Evolutionary conservation across 2,329 filamentous ascomycete genomes (phyloP).

Genomic region (Venturia aucupariae): DNA sequence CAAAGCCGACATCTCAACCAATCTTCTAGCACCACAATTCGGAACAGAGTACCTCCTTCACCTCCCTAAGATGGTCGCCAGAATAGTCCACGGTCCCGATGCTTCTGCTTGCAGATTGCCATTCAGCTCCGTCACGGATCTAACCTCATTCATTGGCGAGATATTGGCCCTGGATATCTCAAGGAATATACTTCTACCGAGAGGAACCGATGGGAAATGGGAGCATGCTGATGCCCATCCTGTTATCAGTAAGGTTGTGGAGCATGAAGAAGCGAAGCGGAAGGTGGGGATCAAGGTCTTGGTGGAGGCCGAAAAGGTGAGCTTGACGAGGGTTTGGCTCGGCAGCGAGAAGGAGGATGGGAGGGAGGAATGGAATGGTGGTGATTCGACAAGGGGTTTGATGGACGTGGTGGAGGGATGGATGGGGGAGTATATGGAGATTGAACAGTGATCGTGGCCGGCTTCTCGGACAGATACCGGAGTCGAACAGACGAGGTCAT

Average conservation of each 20-base stretch:
- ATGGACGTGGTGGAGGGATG: conserved; percentile 22
- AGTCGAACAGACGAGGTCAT: too few relatives aligned
- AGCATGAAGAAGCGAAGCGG: conserved; percentile 14
- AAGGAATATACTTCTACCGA: conserved; percentile 23
- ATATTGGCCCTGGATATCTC: conserved; percentile 25
- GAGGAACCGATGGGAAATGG: conserved; percentile 18
- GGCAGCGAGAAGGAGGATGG: conserved; percentile 16
- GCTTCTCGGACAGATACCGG: too few relatives aligned
- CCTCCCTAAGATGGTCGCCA: conserved; percentile 4
- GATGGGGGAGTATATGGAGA: conserved; percentile 3
- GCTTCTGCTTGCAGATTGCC: not conserved
- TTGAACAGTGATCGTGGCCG: not conserved
- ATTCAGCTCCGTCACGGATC: conserved; percentile 23
- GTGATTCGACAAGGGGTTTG: conserved; percentile 16
- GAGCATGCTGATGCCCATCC: conserved; percentile 17
- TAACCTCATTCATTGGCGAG: conserved; percentile 26
- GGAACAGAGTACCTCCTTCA: conserved; percentile 12
- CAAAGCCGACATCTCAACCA: not conserved
- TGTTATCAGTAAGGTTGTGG: conserved; percentile 21
- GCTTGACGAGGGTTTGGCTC: not conserved
- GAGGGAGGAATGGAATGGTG: conserved; percentile 23
- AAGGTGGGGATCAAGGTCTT: not conserved
- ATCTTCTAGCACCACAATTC: conserved; percentile 8
- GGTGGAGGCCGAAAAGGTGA: conserved; percentile 7
- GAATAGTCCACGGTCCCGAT: conserved; percentile 13